A percentile compares a stretch with the other conserved stretches of the same genome.
Conservation (phyloP, 2,329 filamentous ascomycete species). For the Venturia carpophila region DNA sequence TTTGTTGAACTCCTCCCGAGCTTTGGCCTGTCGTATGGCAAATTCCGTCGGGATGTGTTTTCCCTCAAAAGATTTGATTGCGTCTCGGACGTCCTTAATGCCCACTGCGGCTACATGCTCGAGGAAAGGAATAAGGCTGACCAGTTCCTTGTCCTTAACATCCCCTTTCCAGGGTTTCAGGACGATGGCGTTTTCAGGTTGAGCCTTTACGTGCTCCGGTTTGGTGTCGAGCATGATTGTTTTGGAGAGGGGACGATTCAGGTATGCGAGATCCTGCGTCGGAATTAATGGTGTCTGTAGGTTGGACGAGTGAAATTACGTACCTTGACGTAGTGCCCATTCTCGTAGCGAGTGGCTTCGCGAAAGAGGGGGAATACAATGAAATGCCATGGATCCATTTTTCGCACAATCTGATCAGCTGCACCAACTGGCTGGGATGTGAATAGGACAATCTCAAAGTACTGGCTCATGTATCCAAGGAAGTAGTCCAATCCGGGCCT, state of each 20-base stretch:
- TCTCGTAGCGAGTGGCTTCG: constrained; percentile 94
- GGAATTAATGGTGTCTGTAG: background rate
- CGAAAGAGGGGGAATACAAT: constrained; percentile 92
- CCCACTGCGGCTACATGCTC: constrained; percentile 96
- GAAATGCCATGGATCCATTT: constrained; percentile 90
- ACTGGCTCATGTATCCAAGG: constrained; percentile 89
- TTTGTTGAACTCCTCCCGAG: constrained; percentile 76
- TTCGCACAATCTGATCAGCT: constrained; percentile 80
- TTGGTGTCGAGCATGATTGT: constrained; percentile 92
- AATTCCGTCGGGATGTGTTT: constrained; percentile 87
- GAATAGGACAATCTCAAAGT: constrained; percentile 96
- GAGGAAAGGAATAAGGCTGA: constrained; percentile 88
- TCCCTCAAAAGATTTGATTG: constrained; percentile 81
- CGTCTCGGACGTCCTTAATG: constrained; percentile 75
- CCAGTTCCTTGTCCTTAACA: constrained; percentile 73
- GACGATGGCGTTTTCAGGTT: constrained; percentile 95
- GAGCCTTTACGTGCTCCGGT: constrained; percentile 68
- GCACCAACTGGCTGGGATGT: constrained; percentile 78
- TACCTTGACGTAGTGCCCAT: constrained; percentile 94
- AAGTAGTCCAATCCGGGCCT: constrained; percentile 96
- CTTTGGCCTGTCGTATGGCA: constrained; percentile 74
- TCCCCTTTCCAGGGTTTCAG: constrained; percentile 86
- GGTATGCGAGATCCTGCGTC: constrained; percentile 80
- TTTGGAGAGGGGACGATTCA: constrained; percentile 93
- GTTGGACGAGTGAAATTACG: constrained; percentile 18